Percentiles rank a stretch among this genome's conserved stretches.
phyloP scores from a whole-genome alignment of 148 eudicot species.

The Gaultheria prostrata region DNA sequence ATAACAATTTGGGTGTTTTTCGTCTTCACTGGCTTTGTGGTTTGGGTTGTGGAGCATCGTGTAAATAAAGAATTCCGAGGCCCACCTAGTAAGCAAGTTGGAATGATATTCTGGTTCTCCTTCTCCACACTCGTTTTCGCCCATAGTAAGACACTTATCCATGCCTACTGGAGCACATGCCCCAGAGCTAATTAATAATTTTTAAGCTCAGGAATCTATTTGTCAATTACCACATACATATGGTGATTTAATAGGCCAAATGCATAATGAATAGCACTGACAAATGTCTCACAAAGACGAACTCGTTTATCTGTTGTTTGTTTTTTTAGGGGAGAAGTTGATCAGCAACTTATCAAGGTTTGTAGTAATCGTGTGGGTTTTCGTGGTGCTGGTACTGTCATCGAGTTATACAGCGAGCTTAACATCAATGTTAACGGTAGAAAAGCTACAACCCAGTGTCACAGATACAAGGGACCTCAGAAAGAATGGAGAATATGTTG shows the following conservation, averaged over 20 bases:
- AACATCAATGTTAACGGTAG: conserved; percentile 55
- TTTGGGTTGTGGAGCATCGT: conserved; percentile 73
- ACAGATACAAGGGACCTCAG: conserved; percentile 38
- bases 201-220: too few relatives aligned
- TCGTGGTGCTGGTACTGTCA: conserved; percentile 51
- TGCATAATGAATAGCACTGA: too few relatives aligned
- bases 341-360: conserved; percentile 54
- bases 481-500: conserved; percentile 36
- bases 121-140: conserved; percentile 72
- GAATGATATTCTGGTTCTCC: conserved; percentile 63
- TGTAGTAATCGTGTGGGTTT: conserved; percentile 64
- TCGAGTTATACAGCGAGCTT: conserved; percentile 66
- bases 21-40: conserved; percentile 57
- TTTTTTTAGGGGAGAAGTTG: conserved; percentile 42
- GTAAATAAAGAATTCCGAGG: conserved; percentile 57
- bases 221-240: too few relatives aligned
- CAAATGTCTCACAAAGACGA: too few relatives aligned
- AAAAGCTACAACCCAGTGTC: conserved; percentile 44
- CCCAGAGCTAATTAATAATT: too few relatives aligned
- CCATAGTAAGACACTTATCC: conserved; percentile 79
- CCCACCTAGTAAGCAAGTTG: conserved; percentile 50
- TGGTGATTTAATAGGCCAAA: too few relatives aligned
- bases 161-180: too few relatives aligned
- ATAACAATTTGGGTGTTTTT: conserved; percentile 45
- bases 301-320: too few relatives aligned